phyloP scores from a whole-genome alignment of 1,139 yeast genomes.

The Suhomyces bolitotheri region DNA sequence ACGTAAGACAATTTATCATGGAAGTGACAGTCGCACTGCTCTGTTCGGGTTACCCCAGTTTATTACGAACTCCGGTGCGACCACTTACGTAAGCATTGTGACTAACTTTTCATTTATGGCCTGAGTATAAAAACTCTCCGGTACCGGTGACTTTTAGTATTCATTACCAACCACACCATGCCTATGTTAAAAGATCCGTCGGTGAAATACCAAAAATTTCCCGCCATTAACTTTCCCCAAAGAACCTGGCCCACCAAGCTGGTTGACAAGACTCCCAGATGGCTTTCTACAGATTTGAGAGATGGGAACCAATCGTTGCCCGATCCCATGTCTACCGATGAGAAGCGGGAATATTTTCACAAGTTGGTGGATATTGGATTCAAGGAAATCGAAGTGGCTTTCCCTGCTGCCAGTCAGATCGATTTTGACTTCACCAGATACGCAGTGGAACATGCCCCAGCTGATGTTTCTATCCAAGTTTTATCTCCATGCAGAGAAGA shows the following conservation, averaged over 20 bases:
- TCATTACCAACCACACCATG: slow-evolving; percentile 17
- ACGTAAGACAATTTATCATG: no score
- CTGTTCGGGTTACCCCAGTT: slow-evolving; percentile 11
- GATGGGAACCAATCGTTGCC: slow-evolving; percentile 98
- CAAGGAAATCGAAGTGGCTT: slow-evolving; percentile 95
- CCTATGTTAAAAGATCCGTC: slow-evolving; percentile 69
- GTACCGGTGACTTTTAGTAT: not conserved
- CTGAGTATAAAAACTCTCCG: slow-evolving; percentile 2
- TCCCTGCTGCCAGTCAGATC: slow-evolving; percentile 93
- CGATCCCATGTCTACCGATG: slow-evolving; percentile 91
- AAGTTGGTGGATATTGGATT: slow-evolving; percentile 88
- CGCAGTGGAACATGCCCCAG: slow-evolving; percentile 92
- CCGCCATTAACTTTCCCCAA: slow-evolving; percentile 65
- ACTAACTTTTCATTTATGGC: slow-evolving; percentile 8
- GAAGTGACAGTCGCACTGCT: no score
- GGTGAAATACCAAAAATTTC: slow-evolving; percentile 68
- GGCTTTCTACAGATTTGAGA: slow-evolving; percentile 94
- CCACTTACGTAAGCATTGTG: slow-evolving; percentile 5
- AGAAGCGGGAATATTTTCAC: slow-evolving; percentile 84
- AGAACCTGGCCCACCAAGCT: slow-evolving; percentile 86
- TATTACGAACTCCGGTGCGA: not conserved
- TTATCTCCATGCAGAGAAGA: slow-evolving; percentile 92
- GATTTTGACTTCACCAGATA: slow-evolving; percentile 95
- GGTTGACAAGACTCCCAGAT: slow-evolving; percentile 82
- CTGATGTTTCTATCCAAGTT: slow-evolving; percentile 89